Evolutionary conservation across 495 filamentous ascomycete species (phyloP).

Genomic region (Lophiotrema nucula): DNA sequence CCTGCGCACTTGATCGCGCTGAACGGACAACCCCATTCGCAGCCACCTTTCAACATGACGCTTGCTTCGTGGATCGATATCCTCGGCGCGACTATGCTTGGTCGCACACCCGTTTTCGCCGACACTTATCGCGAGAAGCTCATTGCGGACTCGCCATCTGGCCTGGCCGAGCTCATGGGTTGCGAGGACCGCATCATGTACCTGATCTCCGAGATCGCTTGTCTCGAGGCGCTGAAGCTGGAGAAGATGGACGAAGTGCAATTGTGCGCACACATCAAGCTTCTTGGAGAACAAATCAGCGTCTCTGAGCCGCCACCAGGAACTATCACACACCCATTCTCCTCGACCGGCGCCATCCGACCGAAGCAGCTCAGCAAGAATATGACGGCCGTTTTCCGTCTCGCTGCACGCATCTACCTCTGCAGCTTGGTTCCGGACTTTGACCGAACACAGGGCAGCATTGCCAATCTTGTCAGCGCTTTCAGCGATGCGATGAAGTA

Average conservation of each 20-base stretch:
- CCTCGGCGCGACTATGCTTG: slow-evolving; percentile 88
- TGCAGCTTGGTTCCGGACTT: slow-evolving; percentile 90
- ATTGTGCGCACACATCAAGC: slow-evolving; percentile 79
- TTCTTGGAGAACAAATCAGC: slow-evolving; percentile 78
- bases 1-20: slow-evolving; percentile 59
- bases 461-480: slow-evolving; percentile 68
- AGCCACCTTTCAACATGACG: slow-evolving; percentile 93
- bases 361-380: slow-evolving; percentile 79
- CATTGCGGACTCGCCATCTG: slow-evolving; percentile 66
- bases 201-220: slow-evolving; percentile 94
- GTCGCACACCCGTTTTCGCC: slow-evolving; percentile 79
- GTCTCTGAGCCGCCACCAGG: slow-evolving; percentile 60
- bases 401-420: slow-evolving; percentile 91
- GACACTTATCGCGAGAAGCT: slow-evolving; percentile 92
- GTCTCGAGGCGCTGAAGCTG: slow-evolving; percentile 82
- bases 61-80: slow-evolving; percentile 97
- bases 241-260: slow-evolving; percentile 78
- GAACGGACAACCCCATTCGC: slow-evolving; percentile 51
- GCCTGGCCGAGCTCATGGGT: slow-evolving; percentile 91
- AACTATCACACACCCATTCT: slow-evolving; percentile 40
- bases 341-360: slow-evolving; percentile 68
- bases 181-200: slow-evolving; percentile 98
- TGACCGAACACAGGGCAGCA: slow-evolving; percentile 66
- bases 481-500: slow-evolving; percentile 67
- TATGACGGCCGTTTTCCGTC: slow-evolving; percentile 84